Base-by-base conservation (phyloP, 176 grass and related monocot species). In the Bonia amplexicaulis region DNA sequence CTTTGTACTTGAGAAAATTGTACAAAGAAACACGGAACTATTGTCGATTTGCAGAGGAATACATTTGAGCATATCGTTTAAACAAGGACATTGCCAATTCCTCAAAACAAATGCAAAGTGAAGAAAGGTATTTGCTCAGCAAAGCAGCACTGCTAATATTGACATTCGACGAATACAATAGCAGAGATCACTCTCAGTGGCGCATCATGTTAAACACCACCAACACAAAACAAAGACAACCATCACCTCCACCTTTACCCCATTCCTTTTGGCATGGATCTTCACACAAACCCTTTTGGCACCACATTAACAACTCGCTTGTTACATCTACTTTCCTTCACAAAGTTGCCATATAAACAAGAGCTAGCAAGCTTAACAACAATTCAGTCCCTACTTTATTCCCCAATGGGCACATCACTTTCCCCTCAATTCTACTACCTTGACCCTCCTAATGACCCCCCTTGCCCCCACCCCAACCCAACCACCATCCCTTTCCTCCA, bases 271-370 rank as follows among this genome's bases (percentile, higher is more conserved):
- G 33, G 22, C 60, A 31, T 22, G 70, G 55, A 74, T 64, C 29
- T 75, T 84, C 17, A 16, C 26, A n/a, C 20, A 37, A 48, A 37
- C 69, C 19, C 64, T 62, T 53, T 33, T 71, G 44, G 33, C 69
- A 7, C n/a, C 44, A 39, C 73, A 52, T 46, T 44, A 6, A 46
- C 33, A 22, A 57, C 23, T 17, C 8, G 27, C 25, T 54, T 58
- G 79, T 78, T 57, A 67, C 78, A 86, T 82, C 58, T 53, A 48
- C 57, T 8, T n/a, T n/a, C 63, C 57, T 57, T 73, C 77, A 85
- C 49, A 57, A 90, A 90, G 80, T 83, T 68, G 84, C n/a, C 80
- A 74, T 23, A 35, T 83, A 79, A 87, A 79, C 68, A 79, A 83
- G 59, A 48, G 25, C 74, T 19, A 67, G 61, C 51, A 87, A 59